These are phyloP conservation scores for Candida neerlandica DNA, from an alignment of 1,139 yeast species.

Conservation along the genomic window DNA sequence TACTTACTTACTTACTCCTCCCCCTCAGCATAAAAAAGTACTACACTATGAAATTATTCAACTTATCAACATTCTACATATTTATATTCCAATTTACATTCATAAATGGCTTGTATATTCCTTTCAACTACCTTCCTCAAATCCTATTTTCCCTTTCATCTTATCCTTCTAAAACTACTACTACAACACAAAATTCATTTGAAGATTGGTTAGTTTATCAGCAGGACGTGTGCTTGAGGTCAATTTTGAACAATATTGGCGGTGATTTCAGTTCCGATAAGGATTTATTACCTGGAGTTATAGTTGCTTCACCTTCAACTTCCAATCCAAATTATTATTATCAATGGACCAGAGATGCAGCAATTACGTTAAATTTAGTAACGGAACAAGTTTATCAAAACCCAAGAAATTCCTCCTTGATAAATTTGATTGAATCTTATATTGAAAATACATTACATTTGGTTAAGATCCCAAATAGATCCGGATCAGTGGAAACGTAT, in stretches of 20 bases:
- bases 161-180: not conserved
- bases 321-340: constrained; percentile 74
- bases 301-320: constrained; percentile 82
- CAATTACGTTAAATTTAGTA: constrained; percentile 73
- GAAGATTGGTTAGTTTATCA: constrained; percentile 62
- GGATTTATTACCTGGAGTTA: constrained; percentile 57
- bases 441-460: constrained; percentile 57
- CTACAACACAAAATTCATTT: constrained; percentile 25
- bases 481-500: constrained; percentile 56
- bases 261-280: constrained; percentile 22
- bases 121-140: not conserved
- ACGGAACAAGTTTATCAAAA: constrained; percentile 36
- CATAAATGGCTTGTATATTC: not conserved
- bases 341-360: constrained; percentile 92
- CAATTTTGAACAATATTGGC: constrained; percentile 67
- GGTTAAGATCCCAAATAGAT: constrained; percentile 68
- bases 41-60: not conserved
- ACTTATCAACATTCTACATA: not conserved
- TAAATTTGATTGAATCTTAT: constrained; percentile 55
- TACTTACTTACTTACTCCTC: too few species aligned
- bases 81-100: constrained; percentile 1
- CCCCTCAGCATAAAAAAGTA: not conserved
- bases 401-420: constrained; percentile 19
- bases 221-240: constrained; percentile 49
- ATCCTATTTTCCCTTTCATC: not conserved